phyloP scores from a whole-genome alignment of 2,329 filamentous ascomycete genomes.

The Colletotrichum eleusines region DNA sequence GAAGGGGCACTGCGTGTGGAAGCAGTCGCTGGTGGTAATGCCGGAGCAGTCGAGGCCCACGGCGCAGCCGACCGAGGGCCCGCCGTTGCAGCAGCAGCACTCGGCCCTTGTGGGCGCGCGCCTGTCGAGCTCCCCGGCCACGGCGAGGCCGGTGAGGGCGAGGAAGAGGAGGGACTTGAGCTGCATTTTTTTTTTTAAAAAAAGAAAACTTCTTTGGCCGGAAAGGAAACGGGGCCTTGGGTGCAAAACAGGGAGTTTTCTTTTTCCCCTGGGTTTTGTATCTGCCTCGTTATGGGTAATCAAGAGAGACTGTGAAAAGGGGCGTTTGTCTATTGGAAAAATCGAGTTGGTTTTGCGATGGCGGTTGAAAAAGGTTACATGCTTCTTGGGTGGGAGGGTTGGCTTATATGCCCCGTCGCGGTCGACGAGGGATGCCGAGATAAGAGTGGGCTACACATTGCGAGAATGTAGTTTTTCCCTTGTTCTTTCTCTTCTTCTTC shows the following conservation, averaged over 20 bases:
- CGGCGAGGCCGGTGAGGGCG: conserved; percentile 9
- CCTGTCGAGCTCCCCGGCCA: conserved; percentile 21
- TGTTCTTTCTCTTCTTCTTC: neutral
- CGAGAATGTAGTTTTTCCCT: neutral
- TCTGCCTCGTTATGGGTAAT: no score
- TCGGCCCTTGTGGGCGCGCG: conserved; percentile 40
- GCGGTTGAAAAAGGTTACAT: neutral
- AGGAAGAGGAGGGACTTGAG: conserved; percentile 7
- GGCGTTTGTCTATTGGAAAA: neutral
- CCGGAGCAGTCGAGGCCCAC: conserved; percentile 35
- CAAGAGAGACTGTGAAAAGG: neutral
- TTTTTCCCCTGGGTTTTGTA: no score
- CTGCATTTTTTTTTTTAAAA: conserved; percentile 23
- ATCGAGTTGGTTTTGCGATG: neutral
- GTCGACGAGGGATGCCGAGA: neutral
- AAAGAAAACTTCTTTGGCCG: no score
- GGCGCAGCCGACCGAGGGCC: conserved; percentile 37
- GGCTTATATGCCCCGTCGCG: neutral
- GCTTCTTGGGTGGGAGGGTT: neutral
- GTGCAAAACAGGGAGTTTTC: no score
- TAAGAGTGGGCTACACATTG: neutral
- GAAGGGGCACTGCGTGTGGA: conserved; percentile 36
- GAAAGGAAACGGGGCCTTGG: neutral
- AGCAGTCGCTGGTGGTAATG: conserved; percentile 31
- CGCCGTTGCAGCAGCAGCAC: conserved; percentile 41